Percentiles rank a stretch among this genome's conserved stretches.
Evolutionary conservation across 2,329 filamentous ascomycete genomes (phyloP).

Genomic region (Xylaria hypoxylon): DNA sequence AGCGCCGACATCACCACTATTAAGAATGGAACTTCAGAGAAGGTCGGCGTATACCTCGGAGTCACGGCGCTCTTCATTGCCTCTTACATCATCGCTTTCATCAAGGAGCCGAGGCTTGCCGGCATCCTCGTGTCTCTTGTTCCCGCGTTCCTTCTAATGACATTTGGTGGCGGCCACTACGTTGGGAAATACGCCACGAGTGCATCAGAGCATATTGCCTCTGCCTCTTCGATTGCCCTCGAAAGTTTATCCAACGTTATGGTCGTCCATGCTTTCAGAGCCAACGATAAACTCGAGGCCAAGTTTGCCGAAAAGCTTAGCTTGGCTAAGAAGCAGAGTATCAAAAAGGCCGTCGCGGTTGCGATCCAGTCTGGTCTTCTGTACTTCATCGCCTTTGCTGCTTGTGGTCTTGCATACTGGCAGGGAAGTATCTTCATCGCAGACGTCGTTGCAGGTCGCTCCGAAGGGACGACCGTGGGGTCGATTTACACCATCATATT

Average conservation of each 20-base stretch:
- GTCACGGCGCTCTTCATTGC: conserved; percentile 70
- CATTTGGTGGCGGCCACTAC: conserved; percentile 62
- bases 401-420: conserved; percentile 75
- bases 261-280: conserved; percentile 67
- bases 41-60: conserved; percentile 69
- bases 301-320: conserved; percentile 63
- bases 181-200: conserved; percentile 58
- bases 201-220: conserved; percentile 61
- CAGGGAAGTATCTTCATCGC: conserved; percentile 65
- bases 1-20: conserved; percentile 70
- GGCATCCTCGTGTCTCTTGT: conserved; percentile 68
- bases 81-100: conserved; percentile 70
- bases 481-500: conserved; percentile 73
- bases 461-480: conserved; percentile 55
- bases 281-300: conserved; percentile 62
- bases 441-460: conserved; percentile 52
- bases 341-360: conserved; percentile 67
- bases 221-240: conserved; percentile 66
- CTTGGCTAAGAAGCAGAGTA: conserved; percentile 59
- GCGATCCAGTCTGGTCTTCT: conserved; percentile 71
- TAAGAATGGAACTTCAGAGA: conserved; percentile 70
- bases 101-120: conserved; percentile 67
- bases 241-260: conserved; percentile 65
- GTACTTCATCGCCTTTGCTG: conserved; percentile 74
- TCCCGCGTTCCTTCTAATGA: conserved; percentile 68